Conservation (phyloP, 805 yeast species). For the Zygoascus tannicola region DNA sequence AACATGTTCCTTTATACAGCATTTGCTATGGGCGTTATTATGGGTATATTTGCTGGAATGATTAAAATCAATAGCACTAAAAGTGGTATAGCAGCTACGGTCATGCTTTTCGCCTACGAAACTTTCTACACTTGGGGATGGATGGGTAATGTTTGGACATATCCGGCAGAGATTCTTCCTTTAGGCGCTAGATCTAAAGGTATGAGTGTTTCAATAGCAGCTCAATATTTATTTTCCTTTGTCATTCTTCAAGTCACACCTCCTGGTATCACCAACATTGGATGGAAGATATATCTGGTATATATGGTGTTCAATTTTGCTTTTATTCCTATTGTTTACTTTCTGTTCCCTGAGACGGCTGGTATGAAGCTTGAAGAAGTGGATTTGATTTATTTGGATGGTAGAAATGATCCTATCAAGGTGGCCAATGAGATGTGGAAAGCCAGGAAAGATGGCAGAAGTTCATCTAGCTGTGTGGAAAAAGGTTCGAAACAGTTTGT, state of each 20-base stretch:
- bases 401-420: neutral
- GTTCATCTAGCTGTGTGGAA: neutral
- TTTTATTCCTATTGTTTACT: constrained; percentile 27
- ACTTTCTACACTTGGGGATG: constrained; percentile 14
- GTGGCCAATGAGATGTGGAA: neutral
- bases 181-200: constrained; percentile 34
- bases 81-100: constrained; percentile 5
- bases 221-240: constrained; percentile 14
- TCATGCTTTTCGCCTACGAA: constrained; percentile 8
- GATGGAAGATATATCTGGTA: constrained; percentile 38
- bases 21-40: constrained; percentile 5
- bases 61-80: constrained; percentile 5
- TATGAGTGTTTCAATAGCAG: constrained; percentile 24
- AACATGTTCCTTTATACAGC: constrained; percentile 31
- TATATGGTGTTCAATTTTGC: constrained; percentile 20
- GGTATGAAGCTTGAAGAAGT: constrained; percentile 38
- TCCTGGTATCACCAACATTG: constrained; percentile 33
- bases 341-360: constrained; percentile 35
- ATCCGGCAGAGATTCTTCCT: constrained; percentile 19
- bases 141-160: constrained; percentile 16
- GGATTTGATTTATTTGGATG: constrained; percentile 12
- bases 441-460: neutral
- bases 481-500: neutral
- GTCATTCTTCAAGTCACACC: constrained; percentile 30
- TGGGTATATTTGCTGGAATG: constrained; percentile 5